A percentile compares a stretch with the other conserved stretches of the same genome.
Evolutionary conservation across 2,329 filamentous ascomycete species (phyloP).

Genomic region (Pseudogymnoascus sp.): DNA sequence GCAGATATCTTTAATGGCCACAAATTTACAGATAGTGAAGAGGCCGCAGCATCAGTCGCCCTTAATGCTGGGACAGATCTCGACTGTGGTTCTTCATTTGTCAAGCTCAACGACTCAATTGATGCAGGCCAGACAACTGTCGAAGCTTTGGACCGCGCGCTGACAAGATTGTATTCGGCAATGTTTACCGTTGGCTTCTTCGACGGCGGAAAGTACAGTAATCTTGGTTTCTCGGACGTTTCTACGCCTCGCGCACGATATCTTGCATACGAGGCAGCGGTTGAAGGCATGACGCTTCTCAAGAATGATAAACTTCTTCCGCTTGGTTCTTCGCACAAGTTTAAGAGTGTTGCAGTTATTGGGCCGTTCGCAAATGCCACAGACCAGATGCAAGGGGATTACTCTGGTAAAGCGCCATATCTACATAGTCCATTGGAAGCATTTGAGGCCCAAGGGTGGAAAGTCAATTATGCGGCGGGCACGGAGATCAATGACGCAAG

Average conservation of each 20-base stretch:
- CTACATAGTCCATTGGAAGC: conserved; percentile 34
- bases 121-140: conserved; percentile 35
- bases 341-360: conserved; percentile 18
- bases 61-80: conserved; percentile 4
- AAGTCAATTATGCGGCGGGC: conserved; percentile 32
- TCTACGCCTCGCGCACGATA: conserved; percentile 13
- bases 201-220: conserved; percentile 43
- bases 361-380: conserved; percentile 20
- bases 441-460: conserved; percentile 29
- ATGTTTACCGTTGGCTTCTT: conserved; percentile 52
- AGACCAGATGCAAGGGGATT: conserved; percentile 21
- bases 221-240: conserved; percentile 40
- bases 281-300: conserved; percentile 20
- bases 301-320: conserved; percentile 21
- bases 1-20: conserved; percentile 37
- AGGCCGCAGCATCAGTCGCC: background rate
- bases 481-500: conserved; percentile 27
- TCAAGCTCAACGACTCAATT: conserved; percentile 12
- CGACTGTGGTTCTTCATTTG: background rate
- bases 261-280: conserved; percentile 19
- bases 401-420: conserved; percentile 18
- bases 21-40: background rate
- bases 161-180: conserved; percentile 45
- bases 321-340: conserved; percentile 4
- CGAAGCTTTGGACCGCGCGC: conserved; percentile 38